Conservation (phyloP, 2,329 filamentous ascomycete species). For the Pezicula neosporulosa region DNA sequence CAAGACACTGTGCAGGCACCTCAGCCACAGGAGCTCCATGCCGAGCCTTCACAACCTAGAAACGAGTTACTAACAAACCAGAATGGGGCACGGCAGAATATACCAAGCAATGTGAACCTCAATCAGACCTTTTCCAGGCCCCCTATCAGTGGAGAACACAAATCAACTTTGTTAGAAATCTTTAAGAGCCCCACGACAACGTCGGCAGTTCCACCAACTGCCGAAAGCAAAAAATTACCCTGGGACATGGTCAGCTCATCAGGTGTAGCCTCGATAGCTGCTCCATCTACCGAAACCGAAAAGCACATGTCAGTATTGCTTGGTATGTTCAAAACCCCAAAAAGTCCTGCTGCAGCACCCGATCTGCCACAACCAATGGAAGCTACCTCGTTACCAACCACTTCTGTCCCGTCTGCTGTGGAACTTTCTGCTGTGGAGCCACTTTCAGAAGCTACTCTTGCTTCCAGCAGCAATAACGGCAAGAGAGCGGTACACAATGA, state of each 20-base stretch:
- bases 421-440: conserved; percentile 27
- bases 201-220: background rate
- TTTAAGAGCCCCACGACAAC: conserved; percentile 5
- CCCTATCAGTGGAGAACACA: conserved; percentile 19
- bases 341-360: background rate
- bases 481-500: conserved; percentile 13
- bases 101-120: conserved; percentile 8
- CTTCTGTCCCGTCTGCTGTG: conserved; percentile 15
- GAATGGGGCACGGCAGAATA: conserved; percentile 4
- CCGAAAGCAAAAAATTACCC: conserved; percentile 19
- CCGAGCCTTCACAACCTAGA: conserved; percentile 13
- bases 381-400: background rate
- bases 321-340: conserved; percentile 6
- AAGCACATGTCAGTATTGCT: conserved; percentile 5
- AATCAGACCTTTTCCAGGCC: conserved; percentile 14
- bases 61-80: conserved; percentile 5
- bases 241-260: conserved; percentile 25
- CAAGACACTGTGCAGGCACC: conserved; percentile 6
- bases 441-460: conserved; percentile 14
- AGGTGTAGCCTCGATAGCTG: conserved; percentile 1
- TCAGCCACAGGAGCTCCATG: conserved; percentile 24
- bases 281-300: conserved; percentile 12
- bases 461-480: conserved; percentile 16
- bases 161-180: conserved; percentile 4
- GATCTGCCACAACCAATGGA: background rate